A percentile compares a stretch with the other conserved stretches of the same genome.
These are phyloP conservation scores for Remersonia thermophila DNA, from an alignment of 2,329 filamentous ascomycete genomes.

Conservation along the genomic window DNA sequence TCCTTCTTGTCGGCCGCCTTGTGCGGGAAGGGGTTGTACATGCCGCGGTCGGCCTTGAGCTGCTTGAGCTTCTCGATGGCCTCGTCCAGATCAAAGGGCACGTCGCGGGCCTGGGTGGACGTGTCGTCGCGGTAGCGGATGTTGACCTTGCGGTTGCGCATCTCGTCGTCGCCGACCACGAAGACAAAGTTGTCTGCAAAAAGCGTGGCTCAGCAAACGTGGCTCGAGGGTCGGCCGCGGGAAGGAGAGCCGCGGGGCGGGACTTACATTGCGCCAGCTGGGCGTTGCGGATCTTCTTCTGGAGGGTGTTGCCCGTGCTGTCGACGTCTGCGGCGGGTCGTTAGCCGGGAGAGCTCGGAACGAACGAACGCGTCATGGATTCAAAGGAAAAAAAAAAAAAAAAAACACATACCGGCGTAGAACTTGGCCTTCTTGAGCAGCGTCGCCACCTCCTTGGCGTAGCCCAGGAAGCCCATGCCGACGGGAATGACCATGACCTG, in stretches of 20 bases:
- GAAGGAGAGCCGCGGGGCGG: no score
- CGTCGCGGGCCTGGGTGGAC: slow-evolving; percentile 47
- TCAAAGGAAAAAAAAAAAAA: no score
- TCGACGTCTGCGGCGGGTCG: slow-evolving; percentile 47
- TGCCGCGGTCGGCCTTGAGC: slow-evolving; percentile 36
- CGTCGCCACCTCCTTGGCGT: slow-evolving; percentile 61
- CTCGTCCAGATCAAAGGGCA: slow-evolving; percentile 43
- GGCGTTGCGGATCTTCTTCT: slow-evolving; percentile 79
- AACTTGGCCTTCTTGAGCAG: slow-evolving; percentile 56
- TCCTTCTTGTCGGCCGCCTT: slow-evolving; percentile 1
- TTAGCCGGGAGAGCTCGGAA: background rate
- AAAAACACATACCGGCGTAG: slow-evolving; percentile 39
- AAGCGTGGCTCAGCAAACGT: slow-evolving; percentile 1
- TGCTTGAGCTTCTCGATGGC: slow-evolving; percentile 42
- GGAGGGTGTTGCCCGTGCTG: slow-evolving; percentile 64
- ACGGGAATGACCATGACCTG: slow-evolving; percentile 71
- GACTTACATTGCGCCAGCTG: slow-evolving; percentile 73
- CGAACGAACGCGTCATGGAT: no score
- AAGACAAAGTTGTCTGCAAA: slow-evolving; percentile 22
- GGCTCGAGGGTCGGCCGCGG: no score
- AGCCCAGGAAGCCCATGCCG: slow-evolving; percentile 57
- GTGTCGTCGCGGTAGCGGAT: slow-evolving; percentile 53
- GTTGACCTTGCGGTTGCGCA: slow-evolving; percentile 47
- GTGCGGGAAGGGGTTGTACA: slow-evolving; percentile 26
- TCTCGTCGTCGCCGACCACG: slow-evolving; percentile 51